phyloP scores from a whole-genome alignment of 176 grass and related monocot genomes.

The Musa acuminata region DNA sequence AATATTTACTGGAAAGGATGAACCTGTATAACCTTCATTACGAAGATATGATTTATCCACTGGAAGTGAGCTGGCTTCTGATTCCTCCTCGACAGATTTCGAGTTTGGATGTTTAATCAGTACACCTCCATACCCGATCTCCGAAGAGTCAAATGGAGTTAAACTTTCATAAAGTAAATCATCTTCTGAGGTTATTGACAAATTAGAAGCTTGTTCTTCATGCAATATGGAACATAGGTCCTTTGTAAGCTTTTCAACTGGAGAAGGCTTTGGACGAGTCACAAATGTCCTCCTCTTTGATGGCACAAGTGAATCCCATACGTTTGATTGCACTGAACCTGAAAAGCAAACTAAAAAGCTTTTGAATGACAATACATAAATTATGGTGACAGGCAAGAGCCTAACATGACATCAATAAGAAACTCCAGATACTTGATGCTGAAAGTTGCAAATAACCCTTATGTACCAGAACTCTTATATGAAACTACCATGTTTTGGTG shows the following conservation, averaged over 20 bases:
- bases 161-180: slow-evolving; percentile 33
- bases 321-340: slow-evolving; percentile 40
- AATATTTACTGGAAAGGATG: slow-evolving; percentile 34
- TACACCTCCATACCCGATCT: slow-evolving; percentile 34
- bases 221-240: slow-evolving; percentile 40
- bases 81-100: slow-evolving; percentile 31
- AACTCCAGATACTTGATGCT: background rate
- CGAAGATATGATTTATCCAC: slow-evolving; percentile 44
- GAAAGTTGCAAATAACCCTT: background rate
- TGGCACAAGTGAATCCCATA: slow-evolving; percentile 27
- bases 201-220: slow-evolving; percentile 24
- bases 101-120: slow-evolving; percentile 27
- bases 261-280: slow-evolving; percentile 32
- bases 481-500: background rate
- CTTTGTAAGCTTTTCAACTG: slow-evolving; percentile 37
- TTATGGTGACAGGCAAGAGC: background rate
- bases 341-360: slow-evolving; percentile 8
- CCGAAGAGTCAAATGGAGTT: slow-evolving; percentile 21
- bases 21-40: slow-evolving; percentile 43
- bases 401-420: background rate
- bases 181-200: slow-evolving; percentile 19
- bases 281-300: slow-evolving; percentile 38
- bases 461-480: background rate
- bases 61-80: slow-evolving; percentile 44
- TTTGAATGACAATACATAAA: background rate